Evolutionary conservation across 495 filamentous ascomycete genomes (phyloP).

Genomic region (Talaromyces wortmannii): DNA sequence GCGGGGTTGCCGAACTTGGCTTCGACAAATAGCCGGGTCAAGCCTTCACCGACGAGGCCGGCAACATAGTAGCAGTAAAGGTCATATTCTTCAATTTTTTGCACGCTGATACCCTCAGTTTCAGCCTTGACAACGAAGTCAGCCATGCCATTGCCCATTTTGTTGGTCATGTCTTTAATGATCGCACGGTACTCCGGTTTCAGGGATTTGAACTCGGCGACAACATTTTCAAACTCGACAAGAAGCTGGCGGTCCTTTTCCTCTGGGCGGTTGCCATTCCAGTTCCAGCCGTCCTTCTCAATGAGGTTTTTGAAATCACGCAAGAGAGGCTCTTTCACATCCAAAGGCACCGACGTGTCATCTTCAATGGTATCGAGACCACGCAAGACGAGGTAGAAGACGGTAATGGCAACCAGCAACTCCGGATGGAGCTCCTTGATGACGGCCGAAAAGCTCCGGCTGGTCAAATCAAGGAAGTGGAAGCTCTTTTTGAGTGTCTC

Average conservation of each 20-base stretch:
- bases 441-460: constrained; percentile 86
- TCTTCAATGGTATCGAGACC: constrained; percentile 96
- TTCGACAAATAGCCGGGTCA: constrained; percentile 87
- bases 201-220: constrained; percentile 82
- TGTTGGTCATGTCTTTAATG: constrained; percentile 87
- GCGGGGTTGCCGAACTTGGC: constrained; percentile 80
- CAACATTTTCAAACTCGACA: constrained; percentile 82
- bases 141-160: constrained; percentile 99
- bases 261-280: constrained; percentile 73
- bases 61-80: constrained; percentile 97
- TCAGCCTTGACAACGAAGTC: constrained; percentile 84
- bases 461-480: constrained; percentile 77
- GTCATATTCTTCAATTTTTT: constrained; percentile 84
- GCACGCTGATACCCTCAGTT: constrained; percentile 67
- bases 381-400: constrained; percentile 92
- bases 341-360: constrained; percentile 84
- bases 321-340: constrained; percentile 79
- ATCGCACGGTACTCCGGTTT: constrained; percentile 78
- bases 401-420: constrained; percentile 75
- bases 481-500: constrained; percentile 73
- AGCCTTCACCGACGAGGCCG: constrained; percentile 89
- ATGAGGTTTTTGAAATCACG: constrained; percentile 72
- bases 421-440: constrained; percentile 95
- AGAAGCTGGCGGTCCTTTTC: constrained; percentile 93
- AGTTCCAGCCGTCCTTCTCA: constrained; percentile 85